Evolutionary conservation across 2,329 filamentous ascomycete genomes (phyloP).

Genomic region (Rutstroemia sp.): DNA sequence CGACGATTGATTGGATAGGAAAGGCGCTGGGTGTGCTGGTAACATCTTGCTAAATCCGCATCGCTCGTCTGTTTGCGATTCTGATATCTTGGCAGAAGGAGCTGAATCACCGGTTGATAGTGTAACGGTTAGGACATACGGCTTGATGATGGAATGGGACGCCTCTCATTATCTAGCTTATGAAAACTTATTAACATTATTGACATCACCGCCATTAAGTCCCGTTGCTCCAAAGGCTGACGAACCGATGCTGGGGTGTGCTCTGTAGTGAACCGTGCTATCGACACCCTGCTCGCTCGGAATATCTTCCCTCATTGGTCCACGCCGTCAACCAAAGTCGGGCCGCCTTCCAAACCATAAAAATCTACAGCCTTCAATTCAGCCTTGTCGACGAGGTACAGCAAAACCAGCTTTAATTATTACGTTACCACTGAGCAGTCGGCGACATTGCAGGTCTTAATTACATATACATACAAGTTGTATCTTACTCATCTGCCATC

Average conservation of each 20-base stretch:
- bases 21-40: neutral
- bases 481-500: too few relatives aligned
- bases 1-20: neutral
- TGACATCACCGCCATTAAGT: too few relatives aligned
- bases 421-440: too few relatives aligned
- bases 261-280: neutral
- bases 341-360: neutral
- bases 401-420: neutral
- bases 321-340: neutral
- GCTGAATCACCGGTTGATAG: neutral
- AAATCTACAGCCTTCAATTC: slow-evolving; percentile 3
- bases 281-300: neutral
- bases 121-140: too few relatives aligned
- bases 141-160: too few relatives aligned
- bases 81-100: neutral
- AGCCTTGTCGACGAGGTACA: slow-evolving; percentile 7
- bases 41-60: neutral
- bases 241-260: too few relatives aligned
- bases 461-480: neutral
- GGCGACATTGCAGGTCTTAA: neutral
- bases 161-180: too few relatives aligned
- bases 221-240: too few relatives aligned
- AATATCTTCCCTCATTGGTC: slow-evolving; percentile 1
- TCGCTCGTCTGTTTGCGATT: neutral
- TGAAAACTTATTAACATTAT: too few relatives aligned